Evolutionary conservation across 495 filamentous ascomycete genomes (phyloP), one percentile per base, ranked within the genome.

Genomic region (Pyrenopolyporus hunteri): DNA sequence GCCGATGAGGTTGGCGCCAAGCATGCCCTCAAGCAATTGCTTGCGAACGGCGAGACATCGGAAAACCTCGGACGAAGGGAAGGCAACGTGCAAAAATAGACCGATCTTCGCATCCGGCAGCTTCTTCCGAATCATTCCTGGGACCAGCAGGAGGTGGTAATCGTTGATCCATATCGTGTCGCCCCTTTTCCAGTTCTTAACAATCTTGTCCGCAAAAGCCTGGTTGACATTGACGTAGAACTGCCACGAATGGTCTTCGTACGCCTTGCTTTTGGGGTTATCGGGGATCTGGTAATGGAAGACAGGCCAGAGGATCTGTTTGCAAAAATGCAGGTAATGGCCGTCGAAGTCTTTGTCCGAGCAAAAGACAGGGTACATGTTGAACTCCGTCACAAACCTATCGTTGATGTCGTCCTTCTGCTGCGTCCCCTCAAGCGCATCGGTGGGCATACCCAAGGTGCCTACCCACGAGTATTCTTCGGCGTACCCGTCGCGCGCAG

Each of bases 251-350:
- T 97, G 92, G 68, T 97, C 93, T 70, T 92, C 87, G 68, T 96
- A 97, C 0, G 93, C 93, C 77, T 97, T 97, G 84, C 91, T 96
- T 80, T 96, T 96, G 8, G 93, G 93, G 70, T 94, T 92, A 71
- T 97, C 93, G 1, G 93, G 93, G 58, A 96, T 94, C 72, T 95
- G 91, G 72, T 97, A 97, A 73, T 97, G 92, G 73, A 97, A 95
- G 29, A 96, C 91, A 5, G 89, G 90, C 89, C 89, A 92, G 16
- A 93, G 82, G 42, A 92, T 90, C 70, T 90, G 86, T 70, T 97
- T 97, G 83, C 91, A 96, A 62, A 92, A 97, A 73, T 96, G 92
- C 8, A 85, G 83, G 67, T 97, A 97, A 73, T 96, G 91, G 2
- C 92, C 91, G 66, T 96, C 89, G 39, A 96, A 91, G 68, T 96